Conservation (phyloP, 768 basidiomycete species). For the Neoboletus brunneissimus region DNA sequence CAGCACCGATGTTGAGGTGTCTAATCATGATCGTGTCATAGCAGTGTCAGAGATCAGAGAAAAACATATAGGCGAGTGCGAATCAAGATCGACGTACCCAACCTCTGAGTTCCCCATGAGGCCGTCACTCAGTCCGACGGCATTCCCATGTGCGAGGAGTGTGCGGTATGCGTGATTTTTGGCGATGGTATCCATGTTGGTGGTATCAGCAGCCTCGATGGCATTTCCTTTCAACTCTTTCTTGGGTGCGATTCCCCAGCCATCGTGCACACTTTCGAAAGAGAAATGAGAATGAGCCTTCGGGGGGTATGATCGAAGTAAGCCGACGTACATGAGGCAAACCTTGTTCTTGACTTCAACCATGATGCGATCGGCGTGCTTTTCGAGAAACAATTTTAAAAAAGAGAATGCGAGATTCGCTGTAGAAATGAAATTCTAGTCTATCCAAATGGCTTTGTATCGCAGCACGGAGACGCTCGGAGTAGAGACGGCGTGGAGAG, state of each 20-base stretch:
- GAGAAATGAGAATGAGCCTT: not conserved
- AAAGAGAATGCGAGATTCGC: not conserved
- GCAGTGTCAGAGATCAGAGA: conserved; percentile 2
- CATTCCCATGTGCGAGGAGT: conserved; percentile 83
- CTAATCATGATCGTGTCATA: conserved; percentile 37
- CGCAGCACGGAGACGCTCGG: conserved; percentile 6
- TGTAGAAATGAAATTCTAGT: not conserved
- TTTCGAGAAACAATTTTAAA: not conserved
- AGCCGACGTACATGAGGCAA: conserved; percentile 71
- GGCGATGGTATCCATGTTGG: conserved; percentile 86
- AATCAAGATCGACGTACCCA: conserved; percentile 57
- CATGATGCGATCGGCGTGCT: conserved; percentile 27
- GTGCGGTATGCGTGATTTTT: conserved; percentile 69
- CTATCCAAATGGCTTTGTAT: not conserved
- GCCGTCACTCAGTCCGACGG: conserved; percentile 89
- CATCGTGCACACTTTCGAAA: conserved; percentile 79
- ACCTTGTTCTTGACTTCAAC: conserved; percentile 79
- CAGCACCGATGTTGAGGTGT: conserved; percentile 93
- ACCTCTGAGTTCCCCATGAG: conserved; percentile 99
- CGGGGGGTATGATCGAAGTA: not conserved
- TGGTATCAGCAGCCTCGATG: conserved; percentile 79
- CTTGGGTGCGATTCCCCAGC: conserved; percentile 80
- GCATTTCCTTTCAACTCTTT: conserved; percentile 82
- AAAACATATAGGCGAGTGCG: too few relatives aligned
- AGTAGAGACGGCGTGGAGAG: not conserved